Conservation (phyloP, 2,329 filamentous ascomycete species). For the Alternaria brassicae region DNA sequence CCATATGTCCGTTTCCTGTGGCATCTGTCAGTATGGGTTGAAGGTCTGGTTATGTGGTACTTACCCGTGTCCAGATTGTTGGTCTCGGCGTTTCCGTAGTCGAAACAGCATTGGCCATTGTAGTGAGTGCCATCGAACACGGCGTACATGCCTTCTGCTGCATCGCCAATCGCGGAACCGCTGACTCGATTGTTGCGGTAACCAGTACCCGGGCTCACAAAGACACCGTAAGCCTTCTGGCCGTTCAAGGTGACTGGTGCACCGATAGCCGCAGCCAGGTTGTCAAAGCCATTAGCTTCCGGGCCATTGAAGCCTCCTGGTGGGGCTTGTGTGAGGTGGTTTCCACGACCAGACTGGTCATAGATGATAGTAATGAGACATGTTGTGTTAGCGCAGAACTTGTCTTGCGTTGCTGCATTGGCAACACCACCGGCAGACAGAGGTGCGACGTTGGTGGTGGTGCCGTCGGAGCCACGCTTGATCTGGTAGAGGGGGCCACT, state of each 20-base stretch:
- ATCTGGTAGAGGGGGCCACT: conserved; percentile 66
- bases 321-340: conserved; percentile 69
- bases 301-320: conserved; percentile 65
- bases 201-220: conserved; percentile 66
- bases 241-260: conserved; percentile 68
- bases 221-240: conserved; percentile 69
- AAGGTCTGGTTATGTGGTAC: accelerated
- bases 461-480: conserved; percentile 61
- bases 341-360: conserved; percentile 68
- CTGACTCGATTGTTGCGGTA: conserved; percentile 66
- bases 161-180: conserved; percentile 63
- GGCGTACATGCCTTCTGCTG: conserved; percentile 66
- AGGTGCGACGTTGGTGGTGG: conserved; percentile 59
- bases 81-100: conserved; percentile 55
- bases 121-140: conserved; percentile 67
- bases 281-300: conserved; percentile 64
- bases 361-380: conserved; percentile 71
- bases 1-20: conserved; percentile 67
- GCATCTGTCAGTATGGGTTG: not conserved
- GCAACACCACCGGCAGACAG: conserved; percentile 67
- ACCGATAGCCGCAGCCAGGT: conserved; percentile 64
- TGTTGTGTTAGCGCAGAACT: conserved; percentile 66
- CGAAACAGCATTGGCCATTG: conserved; percentile 62
- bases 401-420: conserved; percentile 66
- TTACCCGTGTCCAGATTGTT: conserved; percentile 54